Evolutionary conservation across 1,139 yeast genomes (phyloP), one percentile per base, ranked within the genome.

Genomic region (Yamadazyma jaroonii): DNA sequence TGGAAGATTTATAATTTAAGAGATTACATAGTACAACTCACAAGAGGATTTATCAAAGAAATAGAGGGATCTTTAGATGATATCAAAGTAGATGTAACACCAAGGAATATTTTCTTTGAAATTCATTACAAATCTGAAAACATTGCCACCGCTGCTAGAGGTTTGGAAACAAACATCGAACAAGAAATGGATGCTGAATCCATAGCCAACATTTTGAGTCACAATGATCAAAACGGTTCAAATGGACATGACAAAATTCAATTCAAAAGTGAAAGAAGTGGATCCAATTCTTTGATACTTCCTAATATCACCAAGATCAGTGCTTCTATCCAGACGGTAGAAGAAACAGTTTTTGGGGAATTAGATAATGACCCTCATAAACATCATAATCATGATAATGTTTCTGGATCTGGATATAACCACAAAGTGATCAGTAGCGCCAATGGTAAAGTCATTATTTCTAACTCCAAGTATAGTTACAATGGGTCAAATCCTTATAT

Each of bases 1-100:
- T 90, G 97, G 97, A 92, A 90, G 58, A 64, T 92, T 6, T 79
- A 81, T 26, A 75, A 76, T 8, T 53, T 88, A 36, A 68, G 90
- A 40, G 82, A 81, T 31, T 86, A 88, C 49, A 74, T 89, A 6
- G 72, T 64, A 48, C 76, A 81, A 42, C 79, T 83, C 3, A 78
- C 85, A 3, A 63, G 67, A 39, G 47, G 49, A 10, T 31, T 39
- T 23, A 13, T 29, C 9, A 42, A 43, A n/a, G 36, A 32, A 22
- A n/a, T 34, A 3, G 12, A 3, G 7, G 33, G 13, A 7, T 29
- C 36, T 22, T 46, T 48, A 26, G 45, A 44, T 31, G 48, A 50
- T 26, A 40, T 47, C 10, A 44, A 48, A 25, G 47, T 15, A 2
- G 43, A 52, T 29, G 42, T 58, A 2, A 47, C 51, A 32, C 94